phyloP scores from a whole-genome alignment of 139 green algal species.

The Coelastrella sp. region DNA sequence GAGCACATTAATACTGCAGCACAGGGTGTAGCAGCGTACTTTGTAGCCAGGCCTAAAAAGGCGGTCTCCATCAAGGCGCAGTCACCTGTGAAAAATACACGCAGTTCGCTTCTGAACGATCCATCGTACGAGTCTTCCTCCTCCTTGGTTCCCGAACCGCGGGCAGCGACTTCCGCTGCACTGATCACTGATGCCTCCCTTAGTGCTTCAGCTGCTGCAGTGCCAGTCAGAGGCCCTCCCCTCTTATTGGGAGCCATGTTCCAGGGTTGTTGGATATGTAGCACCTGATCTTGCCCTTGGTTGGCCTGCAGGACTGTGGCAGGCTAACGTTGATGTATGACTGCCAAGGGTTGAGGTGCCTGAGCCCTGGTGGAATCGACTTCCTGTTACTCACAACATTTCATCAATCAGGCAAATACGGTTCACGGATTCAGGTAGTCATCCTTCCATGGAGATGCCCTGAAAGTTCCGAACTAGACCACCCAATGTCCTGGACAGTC shows the following conservation, averaged over 20 bases:
- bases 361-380: too few species aligned
- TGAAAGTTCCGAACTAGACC: too few species aligned
- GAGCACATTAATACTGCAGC: not conserved
- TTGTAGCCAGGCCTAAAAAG: not conserved
- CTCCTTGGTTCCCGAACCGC: slow-evolving; percentile 57
- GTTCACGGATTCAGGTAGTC: too few species aligned
- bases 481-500: too few species aligned
- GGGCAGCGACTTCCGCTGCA: slow-evolving; percentile 59
- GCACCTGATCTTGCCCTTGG: not conserved
- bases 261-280: not conserved
- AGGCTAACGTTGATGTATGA: too few species aligned
- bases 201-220: not conserved
- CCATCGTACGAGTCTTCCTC: slow-evolving; percentile 47
- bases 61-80: not conserved
- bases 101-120: slow-evolving; percentile 36
- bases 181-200: slow-evolving; percentile 38
- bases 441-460: too few species aligned
- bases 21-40: not conserved
- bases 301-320: not conserved
- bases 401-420: too few species aligned
- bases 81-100: slow-evolving; percentile 67
- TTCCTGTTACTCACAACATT: too few species aligned
- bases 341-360: too few species aligned
- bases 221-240: slow-evolving; percentile 23
- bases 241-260: slow-evolving; percentile 51